phyloP scores from a whole-genome alignment of 1,139 yeast species.

The Saccharomycopsis crataegensis region DNA sequence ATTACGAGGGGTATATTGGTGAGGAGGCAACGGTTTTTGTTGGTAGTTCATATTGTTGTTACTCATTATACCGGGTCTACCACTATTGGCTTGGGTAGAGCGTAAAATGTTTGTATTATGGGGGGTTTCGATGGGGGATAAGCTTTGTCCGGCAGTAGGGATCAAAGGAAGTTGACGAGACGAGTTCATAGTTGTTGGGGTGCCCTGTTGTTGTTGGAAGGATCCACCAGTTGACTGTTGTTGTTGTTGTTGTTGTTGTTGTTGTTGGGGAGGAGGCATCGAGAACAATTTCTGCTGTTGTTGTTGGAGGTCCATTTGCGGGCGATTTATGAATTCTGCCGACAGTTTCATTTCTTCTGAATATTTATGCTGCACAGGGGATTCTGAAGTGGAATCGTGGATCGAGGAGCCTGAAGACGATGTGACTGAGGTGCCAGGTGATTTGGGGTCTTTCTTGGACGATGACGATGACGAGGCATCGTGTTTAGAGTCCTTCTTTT shows the following conservation, averaged over 20 bases:
- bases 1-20: background rate
- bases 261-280: background rate
- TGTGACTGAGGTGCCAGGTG: constrained; percentile 11
- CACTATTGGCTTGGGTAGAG: background rate
- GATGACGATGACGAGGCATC: constrained; percentile 1
- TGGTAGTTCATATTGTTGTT: background rate
- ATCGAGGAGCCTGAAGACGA: constrained; percentile 4
- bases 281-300: background rate
- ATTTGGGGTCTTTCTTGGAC: constrained; percentile 9
- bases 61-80: background rate
- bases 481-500: constrained; percentile 17
- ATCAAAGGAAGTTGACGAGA: constrained; percentile 14
- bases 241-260: constrained; percentile 4
- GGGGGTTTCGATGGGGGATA: constrained; percentile 10
- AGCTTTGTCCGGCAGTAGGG: constrained; percentile 19
- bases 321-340: constrained; percentile 8
- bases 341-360: background rate
- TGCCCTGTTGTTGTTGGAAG: background rate
- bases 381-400: background rate
- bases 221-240: constrained; percentile 7
- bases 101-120: too few relatives aligned
- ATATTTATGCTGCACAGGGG: constrained; percentile 12
- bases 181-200: background rate
- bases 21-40: background rate
- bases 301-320: background rate